Base-by-base conservation (phyloP, 2,329 filamentous ascomycete genomes). In the Diaporthe australafricana region DNA sequence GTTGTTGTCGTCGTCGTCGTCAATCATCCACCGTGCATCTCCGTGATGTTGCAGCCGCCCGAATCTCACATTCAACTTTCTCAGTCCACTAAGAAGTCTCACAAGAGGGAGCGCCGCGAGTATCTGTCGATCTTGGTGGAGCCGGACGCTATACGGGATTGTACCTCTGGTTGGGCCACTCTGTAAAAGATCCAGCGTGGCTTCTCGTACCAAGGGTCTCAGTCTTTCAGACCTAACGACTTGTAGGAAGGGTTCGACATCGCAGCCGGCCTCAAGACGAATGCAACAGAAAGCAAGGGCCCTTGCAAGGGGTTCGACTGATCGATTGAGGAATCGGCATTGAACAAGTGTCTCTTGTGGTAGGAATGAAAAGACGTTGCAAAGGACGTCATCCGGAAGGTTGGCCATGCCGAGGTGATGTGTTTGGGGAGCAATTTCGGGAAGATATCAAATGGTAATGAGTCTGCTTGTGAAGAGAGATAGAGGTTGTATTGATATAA, bases 1-100 rank as follows among this genome's bases (percentile, higher is more conserved):
- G n/a, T n/a, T n/a, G n/a, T n/a, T n/a, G n/a, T n/a, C n/a, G n/a
- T 20, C 35, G 17, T 20, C 35, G n/a, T 60, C 22, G 7, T n/a
- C 38, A n/a, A 42, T 5, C 25, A 14, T 45, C 56, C 20, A 17
- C 8, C 3, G 12, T 14, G 20, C 3, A 12, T 7, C 17, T 27
- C n/a, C 7, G 22, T 22, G n/a, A 30, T 5, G 22, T 25, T 42
- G 7, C 20, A 7, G 3, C 38, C 22, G 11, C 35, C 17, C 1
- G 20, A 72, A 47, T n/a, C 66, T 68, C 57, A 74, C n/a, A 12
- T 70, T 63, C 57, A 74, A 22, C 4, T 20, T 50, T 6, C 45
- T 35, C 27, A 72, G 38, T 3, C 32, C 38, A 9, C 30, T 30
- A n/a, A 74, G 62, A 11, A 53, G 38, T 6, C 70, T 53, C 25